phyloP scores from a whole-genome alignment of 768 basidiomycete species.

The Suillus occidentalis region DNA sequence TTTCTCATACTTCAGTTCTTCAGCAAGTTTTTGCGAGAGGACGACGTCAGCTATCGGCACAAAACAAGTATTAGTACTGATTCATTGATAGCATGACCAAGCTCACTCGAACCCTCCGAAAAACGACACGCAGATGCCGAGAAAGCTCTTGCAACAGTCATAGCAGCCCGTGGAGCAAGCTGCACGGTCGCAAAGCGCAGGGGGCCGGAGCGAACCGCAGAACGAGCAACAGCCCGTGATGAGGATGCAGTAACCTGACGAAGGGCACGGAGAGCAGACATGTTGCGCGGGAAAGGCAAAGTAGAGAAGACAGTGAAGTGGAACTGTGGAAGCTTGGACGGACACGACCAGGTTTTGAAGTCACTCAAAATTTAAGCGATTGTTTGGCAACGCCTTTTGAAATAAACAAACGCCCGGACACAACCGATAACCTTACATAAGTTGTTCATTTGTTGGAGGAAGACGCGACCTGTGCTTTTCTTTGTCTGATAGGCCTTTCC shows the following conservation, averaged over 20 bases:
- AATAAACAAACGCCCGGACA: constrained; percentile 27
- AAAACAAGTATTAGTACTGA: neutral
- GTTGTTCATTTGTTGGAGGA: neutral
- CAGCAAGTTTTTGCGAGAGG: constrained; percentile 70
- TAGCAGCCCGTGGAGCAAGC: constrained; percentile 16
- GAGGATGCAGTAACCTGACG: constrained; percentile 54
- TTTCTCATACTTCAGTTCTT: constrained; percentile 86
- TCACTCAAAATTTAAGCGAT: constrained; percentile 27
- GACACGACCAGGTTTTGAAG: neutral
- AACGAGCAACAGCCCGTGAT: constrained; percentile 35
- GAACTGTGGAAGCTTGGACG: neutral
- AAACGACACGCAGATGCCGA: constrained; percentile 38
- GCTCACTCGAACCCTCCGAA: constrained; percentile 47
- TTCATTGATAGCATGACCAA: neutral
- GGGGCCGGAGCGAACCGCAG: constrained; percentile 24
- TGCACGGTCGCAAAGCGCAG: constrained; percentile 14
- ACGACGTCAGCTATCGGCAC: constrained; percentile 60
- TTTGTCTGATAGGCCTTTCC: neutral
- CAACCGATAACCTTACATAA: constrained; percentile 15
- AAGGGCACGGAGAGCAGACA: constrained; percentile 65
- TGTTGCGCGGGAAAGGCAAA: constrained; percentile 25
- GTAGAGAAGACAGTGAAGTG: constrained; percentile 5
- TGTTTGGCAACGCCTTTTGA: constrained; percentile 35
- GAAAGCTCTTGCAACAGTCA: constrained; percentile 38
- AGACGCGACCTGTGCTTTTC: neutral